Base-by-base conservation (phyloP, 2,329 filamentous ascomycete genomes). In the Pseudogymnoascus sp. region DNA sequence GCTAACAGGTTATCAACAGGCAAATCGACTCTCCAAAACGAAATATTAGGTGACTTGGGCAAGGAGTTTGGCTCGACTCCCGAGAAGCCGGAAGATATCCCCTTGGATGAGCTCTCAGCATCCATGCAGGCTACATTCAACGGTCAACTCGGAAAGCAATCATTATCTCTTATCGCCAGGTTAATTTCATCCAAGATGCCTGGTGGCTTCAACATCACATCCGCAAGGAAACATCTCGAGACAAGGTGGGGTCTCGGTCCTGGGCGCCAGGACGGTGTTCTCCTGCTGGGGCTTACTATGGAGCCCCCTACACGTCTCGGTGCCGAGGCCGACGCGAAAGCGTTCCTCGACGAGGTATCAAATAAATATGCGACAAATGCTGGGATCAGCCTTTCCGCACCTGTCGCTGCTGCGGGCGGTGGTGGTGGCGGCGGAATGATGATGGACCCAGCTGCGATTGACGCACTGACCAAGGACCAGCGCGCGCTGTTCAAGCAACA, bases 131-230 rank as follows among this genome's bases (percentile, higher is more conserved):
- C 90, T 55, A 97, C 93, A n/a, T 99, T 99, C 79, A 94, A 97
- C 77, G 94, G 94, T 69, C 93, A 96, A 78, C 86, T 99, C 65
- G 94, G 94, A 75, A 99, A 99, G 79, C 92, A 97, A 70, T 96
- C 94, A 0, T 88, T 90, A 61, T 95, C 92, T 2, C 84, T 99
- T 62, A 88, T 99, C 74, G 94, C 94, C 59, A 88, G 94, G 69
- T 81, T 99, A 74, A 94, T 99, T 45, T 97, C 94, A 1, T 97
- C 94, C 31, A 99, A 99, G 79, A 99, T 99, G 94, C 94, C 94
- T 58, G 94, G 93, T 79, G 94, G 94, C 65, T 99, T 99, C 85
- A 99, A 97, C 75, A 97, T 97, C 75, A 97, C 93, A 72, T 83
- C 91, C 10, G 90, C 95, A 55, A 86, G 94, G 71, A 99, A 99